These are phyloP conservation scores for Glaciozyma antarctica DNA, from an alignment of 768 basidiomycete genomes.

Conservation along the genomic window DNA sequence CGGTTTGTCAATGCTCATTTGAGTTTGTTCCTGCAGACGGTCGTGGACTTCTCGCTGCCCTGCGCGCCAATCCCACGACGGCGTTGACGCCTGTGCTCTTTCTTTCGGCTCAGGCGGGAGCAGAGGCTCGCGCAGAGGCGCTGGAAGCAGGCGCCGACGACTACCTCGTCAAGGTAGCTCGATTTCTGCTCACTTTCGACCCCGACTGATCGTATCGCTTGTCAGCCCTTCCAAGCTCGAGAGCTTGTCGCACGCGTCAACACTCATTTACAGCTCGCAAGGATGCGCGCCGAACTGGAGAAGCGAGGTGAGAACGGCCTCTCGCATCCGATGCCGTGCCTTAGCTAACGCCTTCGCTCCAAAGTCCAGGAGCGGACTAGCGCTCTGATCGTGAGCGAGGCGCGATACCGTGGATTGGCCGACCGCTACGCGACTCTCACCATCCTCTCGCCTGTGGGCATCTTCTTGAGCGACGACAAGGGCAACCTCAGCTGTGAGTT, in stretches of 20 bases:
- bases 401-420: constrained; percentile 20
- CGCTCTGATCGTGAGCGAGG: constrained; percentile 26
- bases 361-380: constrained; percentile 23
- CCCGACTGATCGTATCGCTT: neutral
- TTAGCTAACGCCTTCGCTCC: neutral
- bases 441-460: constrained; percentile 26
- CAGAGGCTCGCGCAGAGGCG: constrained; percentile 24
- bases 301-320: neutral
- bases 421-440: constrained; percentile 23
- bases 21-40: neutral
- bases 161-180: constrained; percentile 15
- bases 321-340: neutral
- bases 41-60: constrained; percentile 10
- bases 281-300: constrained; percentile 27
- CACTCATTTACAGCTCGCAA: constrained; percentile 26
- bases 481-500: neutral
- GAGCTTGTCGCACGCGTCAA: constrained; percentile 27
- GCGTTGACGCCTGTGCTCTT: constrained; percentile 25
- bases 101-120: constrained; percentile 23
- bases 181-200: neutral
- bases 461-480: neutral
- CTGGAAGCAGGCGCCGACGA: constrained; percentile 27
- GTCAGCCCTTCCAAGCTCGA: constrained; percentile 25
- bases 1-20: neutral
- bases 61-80: constrained; percentile 15